These are phyloP conservation scores for Kluyveromyces sp. DNA, from an alignment of 1,139 yeast genomes.

Conservation along the genomic window DNA sequence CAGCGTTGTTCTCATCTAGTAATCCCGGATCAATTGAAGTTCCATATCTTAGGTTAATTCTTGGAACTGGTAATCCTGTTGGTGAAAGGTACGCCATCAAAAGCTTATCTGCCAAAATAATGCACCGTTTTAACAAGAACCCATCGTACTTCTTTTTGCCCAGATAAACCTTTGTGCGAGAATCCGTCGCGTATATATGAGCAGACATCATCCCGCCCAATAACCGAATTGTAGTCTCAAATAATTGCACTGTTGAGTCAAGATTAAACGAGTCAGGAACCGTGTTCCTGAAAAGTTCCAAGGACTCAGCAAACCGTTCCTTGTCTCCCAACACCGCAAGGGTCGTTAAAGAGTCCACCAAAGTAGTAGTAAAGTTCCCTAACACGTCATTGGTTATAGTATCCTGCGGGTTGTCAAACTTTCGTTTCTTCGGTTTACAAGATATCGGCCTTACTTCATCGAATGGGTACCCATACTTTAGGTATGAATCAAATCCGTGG, in stretches of 20 bases:
- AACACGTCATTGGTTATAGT: conserved; percentile 69
- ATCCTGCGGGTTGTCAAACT: conserved; percentile 44
- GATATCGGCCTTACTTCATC: conserved; percentile 76
- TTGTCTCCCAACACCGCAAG: conserved; percentile 65
- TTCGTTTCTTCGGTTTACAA: conserved; percentile 65
- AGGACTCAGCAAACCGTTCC: conserved; percentile 42
- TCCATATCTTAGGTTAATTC: conserved; percentile 57
- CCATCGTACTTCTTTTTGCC: conserved; percentile 51
- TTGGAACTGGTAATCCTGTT: conserved; percentile 61
- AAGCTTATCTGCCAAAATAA: conserved; percentile 61
- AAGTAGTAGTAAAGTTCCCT: conserved; percentile 74
- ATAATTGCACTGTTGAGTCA: conserved; percentile 73
- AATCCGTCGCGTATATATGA: conserved; percentile 65
- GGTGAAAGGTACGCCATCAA: conserved; percentile 56
- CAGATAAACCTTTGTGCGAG: conserved; percentile 36
- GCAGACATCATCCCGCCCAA: conserved; percentile 73
- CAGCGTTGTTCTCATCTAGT: conserved; percentile 62
- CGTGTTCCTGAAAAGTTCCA: conserved; percentile 38
- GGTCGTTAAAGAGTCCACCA: conserved; percentile 74
- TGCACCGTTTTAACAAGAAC: conserved; percentile 57
- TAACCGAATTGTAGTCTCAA: conserved; percentile 74
- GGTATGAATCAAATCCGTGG: conserved; percentile 74
- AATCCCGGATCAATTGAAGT: conserved; percentile 33
- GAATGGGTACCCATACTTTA: conserved; percentile 64
- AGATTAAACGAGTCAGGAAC: conserved; percentile 41